Evolutionary conservation across 2,329 filamentous ascomycete species (phyloP).

Genomic region (Xylaria sp.): DNA sequence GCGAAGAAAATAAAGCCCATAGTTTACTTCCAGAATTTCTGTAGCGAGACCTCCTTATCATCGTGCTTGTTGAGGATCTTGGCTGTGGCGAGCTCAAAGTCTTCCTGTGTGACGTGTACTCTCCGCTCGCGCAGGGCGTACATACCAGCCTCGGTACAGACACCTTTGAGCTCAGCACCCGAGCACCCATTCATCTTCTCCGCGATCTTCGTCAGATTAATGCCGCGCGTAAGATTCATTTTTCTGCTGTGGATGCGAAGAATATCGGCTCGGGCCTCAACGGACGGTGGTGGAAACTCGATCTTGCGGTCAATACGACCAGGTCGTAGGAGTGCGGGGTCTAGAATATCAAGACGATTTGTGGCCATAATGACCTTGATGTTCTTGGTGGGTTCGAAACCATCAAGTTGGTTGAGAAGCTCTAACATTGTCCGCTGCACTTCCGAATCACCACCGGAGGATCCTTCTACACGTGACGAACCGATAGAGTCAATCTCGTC

Average conservation of each 20-base stretch:
- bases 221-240: conserved; percentile 98
- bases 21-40: conserved; percentile 83
- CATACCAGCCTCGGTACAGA: conserved; percentile 99
- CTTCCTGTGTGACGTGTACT: conserved; percentile 98
- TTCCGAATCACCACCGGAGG: conserved; percentile 94
- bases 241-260: conserved; percentile 96
- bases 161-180: conserved; percentile 96
- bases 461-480: conserved; percentile 94
- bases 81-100: conserved; percentile 97
- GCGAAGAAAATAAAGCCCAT: background rate
- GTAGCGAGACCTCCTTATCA: conserved; percentile 93
- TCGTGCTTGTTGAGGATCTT: conserved; percentile 99
- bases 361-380: conserved; percentile 99
- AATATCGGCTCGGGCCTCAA: conserved; percentile 97
- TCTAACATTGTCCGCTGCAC: conserved; percentile 99
- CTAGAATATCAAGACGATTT: conserved; percentile 96
- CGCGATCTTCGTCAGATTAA: conserved; percentile 97
- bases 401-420: conserved; percentile 96
- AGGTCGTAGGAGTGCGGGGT: conserved; percentile 93
- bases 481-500: conserved; percentile 99
- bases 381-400: conserved; percentile 99
- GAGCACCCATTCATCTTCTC: conserved; percentile 99
- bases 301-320: conserved; percentile 99
- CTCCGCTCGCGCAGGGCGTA: conserved; percentile 93
- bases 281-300: conserved; percentile 95